phyloP scores from a whole-genome alignment of 2,329 filamentous ascomycete species.

The Alternaria alternata region DNA sequence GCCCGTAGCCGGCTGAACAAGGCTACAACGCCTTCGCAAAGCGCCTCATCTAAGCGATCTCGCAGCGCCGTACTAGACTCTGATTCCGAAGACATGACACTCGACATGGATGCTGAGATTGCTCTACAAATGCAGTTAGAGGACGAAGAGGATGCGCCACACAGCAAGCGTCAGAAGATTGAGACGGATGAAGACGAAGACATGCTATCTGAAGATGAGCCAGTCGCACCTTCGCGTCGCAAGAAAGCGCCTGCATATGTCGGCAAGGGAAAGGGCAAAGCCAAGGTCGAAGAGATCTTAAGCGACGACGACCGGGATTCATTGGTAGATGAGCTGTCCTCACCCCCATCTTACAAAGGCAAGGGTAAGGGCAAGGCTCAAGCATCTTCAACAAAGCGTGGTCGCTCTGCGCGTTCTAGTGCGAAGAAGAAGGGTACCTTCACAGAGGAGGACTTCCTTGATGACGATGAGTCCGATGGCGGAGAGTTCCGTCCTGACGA shows the following conservation, averaged over 20 bases:
- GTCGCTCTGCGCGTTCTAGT: slow-evolving; percentile 32
- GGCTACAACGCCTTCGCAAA: slow-evolving; percentile 22
- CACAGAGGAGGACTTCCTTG: slow-evolving; percentile 26
- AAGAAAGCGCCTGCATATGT: slow-evolving; percentile 18
- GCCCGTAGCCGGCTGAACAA: slow-evolving; percentile 32
- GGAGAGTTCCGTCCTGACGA: slow-evolving; percentile 42
- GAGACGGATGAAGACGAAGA: slow-evolving; percentile 42
- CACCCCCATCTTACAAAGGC: slow-evolving; percentile 26
- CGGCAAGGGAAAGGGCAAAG: slow-evolving; percentile 31
- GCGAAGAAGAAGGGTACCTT: slow-evolving; percentile 25
- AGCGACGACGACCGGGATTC: slow-evolving; percentile 18
- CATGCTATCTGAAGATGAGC: slow-evolving; percentile 27
- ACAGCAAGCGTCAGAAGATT: slow-evolving; percentile 49
- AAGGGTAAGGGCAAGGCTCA: slow-evolving; percentile 37
- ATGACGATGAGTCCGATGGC: slow-evolving; percentile 35
- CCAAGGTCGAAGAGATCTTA: slow-evolving; percentile 13
- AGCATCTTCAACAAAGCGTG: slow-evolving; percentile 19
- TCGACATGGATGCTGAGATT: slow-evolving; percentile 61
- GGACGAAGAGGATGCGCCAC: slow-evolving; percentile 56
- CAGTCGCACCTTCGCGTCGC: slow-evolving; percentile 18
- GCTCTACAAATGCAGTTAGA: slow-evolving; percentile 66
- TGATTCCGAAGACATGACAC: slow-evolving; percentile 40
- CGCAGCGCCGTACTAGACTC: slow-evolving; percentile 32
- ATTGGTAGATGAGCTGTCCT: slow-evolving; percentile 8
- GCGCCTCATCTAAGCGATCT: slow-evolving; percentile 35